Percentiles rank a stretch among this genome's conserved stretches.
Conservation (phyloP, 2,329 filamentous ascomycete genomes). For the Laburnicola sp. region DNA sequence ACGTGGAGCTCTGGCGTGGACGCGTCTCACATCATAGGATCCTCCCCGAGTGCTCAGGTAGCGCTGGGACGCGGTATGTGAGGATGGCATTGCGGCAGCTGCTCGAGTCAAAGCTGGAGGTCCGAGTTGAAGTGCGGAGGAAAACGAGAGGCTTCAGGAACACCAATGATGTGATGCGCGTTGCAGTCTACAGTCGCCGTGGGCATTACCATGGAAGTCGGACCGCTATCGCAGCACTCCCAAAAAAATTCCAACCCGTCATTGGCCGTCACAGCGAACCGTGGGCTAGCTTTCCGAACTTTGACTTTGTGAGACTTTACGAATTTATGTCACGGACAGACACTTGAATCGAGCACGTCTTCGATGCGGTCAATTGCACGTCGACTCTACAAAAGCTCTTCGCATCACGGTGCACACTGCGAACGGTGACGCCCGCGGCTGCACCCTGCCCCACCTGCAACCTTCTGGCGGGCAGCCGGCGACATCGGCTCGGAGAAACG, state of each 20-base stretch:
- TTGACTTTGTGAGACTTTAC: too few relatives aligned
- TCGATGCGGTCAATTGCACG: background rate
- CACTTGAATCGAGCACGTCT: too few relatives aligned
- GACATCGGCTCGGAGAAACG: constrained; percentile 2
- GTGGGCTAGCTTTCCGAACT: too few relatives aligned
- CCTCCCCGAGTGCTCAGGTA: constrained; percentile 67
- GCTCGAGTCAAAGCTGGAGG: constrained; percentile 8
- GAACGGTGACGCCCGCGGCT: constrained; percentile 4
- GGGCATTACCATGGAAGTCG: constrained; percentile 11
- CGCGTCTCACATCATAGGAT: constrained; percentile 59
- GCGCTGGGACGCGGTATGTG: constrained; percentile 59
- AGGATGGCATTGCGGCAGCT: constrained; percentile 39
- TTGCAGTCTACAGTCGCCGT: constrained; percentile 21
- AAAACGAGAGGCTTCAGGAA: constrained; percentile 1
- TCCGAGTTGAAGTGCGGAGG: constrained; percentile 6
- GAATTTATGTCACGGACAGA: background rate
- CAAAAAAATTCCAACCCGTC: background rate
- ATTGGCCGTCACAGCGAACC: background rate
- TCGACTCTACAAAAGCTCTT: background rate
- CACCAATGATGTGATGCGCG: constrained; percentile 5
- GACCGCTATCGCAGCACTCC: constrained; percentile 6
- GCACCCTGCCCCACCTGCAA: constrained; percentile 3
- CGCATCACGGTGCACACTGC: background rate
- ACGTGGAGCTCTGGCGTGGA: background rate
- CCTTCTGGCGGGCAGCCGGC: constrained; percentile 2